A percentile compares a stretch with the other conserved stretches of the same genome.
Conservation (phyloP, 2,329 filamentous ascomycete genomes). For the Stachybotrys chlorohalonatus region DNA sequence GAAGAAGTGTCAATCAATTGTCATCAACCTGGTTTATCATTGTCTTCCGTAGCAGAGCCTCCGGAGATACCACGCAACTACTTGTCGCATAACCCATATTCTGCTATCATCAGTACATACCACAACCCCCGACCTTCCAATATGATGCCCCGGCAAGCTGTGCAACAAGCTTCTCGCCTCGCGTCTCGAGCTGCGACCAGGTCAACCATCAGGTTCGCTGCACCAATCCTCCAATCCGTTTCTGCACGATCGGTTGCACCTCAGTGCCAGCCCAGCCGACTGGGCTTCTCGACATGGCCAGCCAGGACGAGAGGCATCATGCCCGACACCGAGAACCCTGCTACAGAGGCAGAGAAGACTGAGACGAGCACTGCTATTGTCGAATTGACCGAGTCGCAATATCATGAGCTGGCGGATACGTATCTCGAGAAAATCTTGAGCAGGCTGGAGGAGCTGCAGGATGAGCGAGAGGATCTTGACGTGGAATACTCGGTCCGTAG, state of each 20-base stretch:
- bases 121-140: too few relatives aligned
- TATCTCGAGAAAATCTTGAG: constrained; percentile 54
- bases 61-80: too few relatives aligned
- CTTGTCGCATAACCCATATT: too few relatives aligned
- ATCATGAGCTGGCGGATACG: constrained; percentile 67
- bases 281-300: constrained; percentile 20
- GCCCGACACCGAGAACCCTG: constrained; percentile 49
- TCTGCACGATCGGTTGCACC: constrained; percentile 3
- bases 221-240: constrained; percentile 11
- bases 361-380: constrained; percentile 40
- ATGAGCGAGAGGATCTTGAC: constrained; percentile 67
- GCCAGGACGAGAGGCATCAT: constrained; percentile 40
- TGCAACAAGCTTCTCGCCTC: constrained; percentile 28
- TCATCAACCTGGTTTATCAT: not conserved
- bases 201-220: constrained; percentile 8
- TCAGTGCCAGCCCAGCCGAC: constrained; percentile 7
- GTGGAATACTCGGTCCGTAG: constrained; percentile 75
- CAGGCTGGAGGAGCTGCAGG: constrained; percentile 65
- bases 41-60: too few relatives aligned
- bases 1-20: not conserved
- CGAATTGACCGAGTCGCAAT: constrained; percentile 60
- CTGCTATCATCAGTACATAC: too few relatives aligned
- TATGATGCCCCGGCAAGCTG: constrained; percentile 20
- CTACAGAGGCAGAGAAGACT: constrained; percentile 29
- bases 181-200: constrained; percentile 22